Percentiles rank a stretch among this genome's conserved stretches.
phyloP scores from a whole-genome alignment of 2,329 filamentous ascomycete genomes.

The Aphanocladium album region DNA sequence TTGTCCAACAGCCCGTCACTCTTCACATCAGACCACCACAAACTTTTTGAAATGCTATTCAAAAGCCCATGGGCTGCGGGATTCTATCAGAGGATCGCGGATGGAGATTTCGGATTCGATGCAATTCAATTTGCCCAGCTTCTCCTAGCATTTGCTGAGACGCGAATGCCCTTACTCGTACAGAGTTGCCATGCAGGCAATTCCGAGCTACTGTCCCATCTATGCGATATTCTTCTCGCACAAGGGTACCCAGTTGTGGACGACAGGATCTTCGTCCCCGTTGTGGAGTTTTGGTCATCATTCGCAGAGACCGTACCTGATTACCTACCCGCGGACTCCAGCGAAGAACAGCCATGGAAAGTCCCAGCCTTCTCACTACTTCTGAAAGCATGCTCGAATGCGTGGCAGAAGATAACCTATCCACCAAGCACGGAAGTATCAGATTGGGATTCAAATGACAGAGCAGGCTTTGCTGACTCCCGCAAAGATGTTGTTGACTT shows the following conservation, averaged over 20 bases:
- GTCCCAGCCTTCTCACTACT: constrained; percentile 28
- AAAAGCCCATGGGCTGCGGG: constrained; percentile 54
- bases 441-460: constrained; percentile 66
- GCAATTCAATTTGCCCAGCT: constrained; percentile 61
- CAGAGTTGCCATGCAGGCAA: constrained; percentile 45
- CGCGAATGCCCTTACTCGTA: constrained; percentile 56
- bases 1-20: constrained; percentile 61
- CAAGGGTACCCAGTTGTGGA: constrained; percentile 65
- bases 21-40: constrained; percentile 54
- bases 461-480: constrained; percentile 64
- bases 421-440: constrained; percentile 53
- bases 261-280: constrained; percentile 68
- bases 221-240: constrained; percentile 62
- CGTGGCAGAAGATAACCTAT: constrained; percentile 65
- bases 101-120: constrained; percentile 60
- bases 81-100: constrained; percentile 49
- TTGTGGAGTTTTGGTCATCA: constrained; percentile 76
- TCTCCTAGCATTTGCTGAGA: constrained; percentile 64
- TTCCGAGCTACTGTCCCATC: constrained; percentile 48
- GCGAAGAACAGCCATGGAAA: not conserved
- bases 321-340: constrained; percentile 1
- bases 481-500: constrained; percentile 76
- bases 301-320: constrained; percentile 67
- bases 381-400: constrained; percentile 59
- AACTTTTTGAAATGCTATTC: constrained; percentile 54